Evolutionary conservation across 495 filamentous ascomycete genomes (phyloP).

Genomic region (Lindgomyces ingoldianus): DNA sequence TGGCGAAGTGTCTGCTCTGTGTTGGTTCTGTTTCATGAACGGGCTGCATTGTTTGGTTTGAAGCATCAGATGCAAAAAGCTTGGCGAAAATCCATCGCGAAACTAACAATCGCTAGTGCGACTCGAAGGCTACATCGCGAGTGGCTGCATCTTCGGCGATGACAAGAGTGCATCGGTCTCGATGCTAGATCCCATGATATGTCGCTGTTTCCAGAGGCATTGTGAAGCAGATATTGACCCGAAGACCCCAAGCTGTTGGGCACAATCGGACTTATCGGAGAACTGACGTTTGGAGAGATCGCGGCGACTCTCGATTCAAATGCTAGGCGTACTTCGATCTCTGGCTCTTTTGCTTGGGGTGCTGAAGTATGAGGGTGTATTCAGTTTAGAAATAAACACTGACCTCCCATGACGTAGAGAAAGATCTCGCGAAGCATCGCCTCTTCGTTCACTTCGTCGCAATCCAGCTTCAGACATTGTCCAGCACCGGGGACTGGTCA

Average conservation of each 20-base stretch:
- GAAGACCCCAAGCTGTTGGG: neutral
- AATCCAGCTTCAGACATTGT: neutral
- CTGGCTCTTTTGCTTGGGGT: too few relatives aligned
- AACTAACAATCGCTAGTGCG: conserved; percentile 13
- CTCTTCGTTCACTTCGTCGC: neutral
- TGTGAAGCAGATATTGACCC: conserved; percentile 18
- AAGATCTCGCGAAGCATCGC: neutral
- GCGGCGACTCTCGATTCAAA: too few relatives aligned
- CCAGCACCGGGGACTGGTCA: neutral
- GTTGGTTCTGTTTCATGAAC: conserved; percentile 19
- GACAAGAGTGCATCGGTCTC: neutral
- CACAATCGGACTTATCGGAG: too few relatives aligned
- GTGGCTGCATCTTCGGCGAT: neutral
- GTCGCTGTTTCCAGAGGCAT: conserved; percentile 9
- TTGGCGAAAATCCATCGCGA: conserved; percentile 9
- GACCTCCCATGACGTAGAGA: too few relatives aligned
- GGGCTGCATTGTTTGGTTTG: conserved; percentile 19
- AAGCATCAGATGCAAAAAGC: conserved; percentile 11
- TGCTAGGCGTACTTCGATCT: too few relatives aligned
- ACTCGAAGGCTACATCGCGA: neutral
- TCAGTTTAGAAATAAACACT: too few relatives aligned
- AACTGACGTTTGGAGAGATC: too few relatives aligned
- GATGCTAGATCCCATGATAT: neutral
- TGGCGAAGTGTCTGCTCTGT: conserved; percentile 9
- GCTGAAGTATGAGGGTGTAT: too few relatives aligned